A percentile compares a stretch with the other conserved stretches of the same genome.
phyloP scores from a whole-genome alignment of 768 basidiomycete species.

The Clitopilus hobsonii region DNA sequence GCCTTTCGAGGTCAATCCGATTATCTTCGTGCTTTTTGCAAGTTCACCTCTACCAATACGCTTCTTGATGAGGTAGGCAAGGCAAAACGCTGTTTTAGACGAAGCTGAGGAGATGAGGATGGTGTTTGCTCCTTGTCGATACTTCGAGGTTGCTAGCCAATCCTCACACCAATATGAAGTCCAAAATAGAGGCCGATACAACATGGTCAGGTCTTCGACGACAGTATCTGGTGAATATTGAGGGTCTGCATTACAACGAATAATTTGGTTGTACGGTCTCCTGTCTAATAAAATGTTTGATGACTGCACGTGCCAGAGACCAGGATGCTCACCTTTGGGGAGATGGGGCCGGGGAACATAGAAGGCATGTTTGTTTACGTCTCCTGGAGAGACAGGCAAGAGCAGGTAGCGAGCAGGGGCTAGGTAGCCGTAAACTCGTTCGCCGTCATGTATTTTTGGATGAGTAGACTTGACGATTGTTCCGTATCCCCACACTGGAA shows the following conservation, averaged over 20 bases:
- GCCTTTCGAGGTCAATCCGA: constrained; percentile 57
- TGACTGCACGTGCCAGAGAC: neutral
- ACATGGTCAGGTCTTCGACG: constrained; percentile 63
- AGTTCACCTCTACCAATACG: constrained; percentile 29
- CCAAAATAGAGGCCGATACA: constrained; percentile 72
- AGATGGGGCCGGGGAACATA: constrained; percentile 58
- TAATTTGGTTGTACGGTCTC: constrained; percentile 64
- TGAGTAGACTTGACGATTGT: constrained; percentile 48
- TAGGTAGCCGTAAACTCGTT: constrained; percentile 62
- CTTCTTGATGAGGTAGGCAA: constrained; percentile 55
- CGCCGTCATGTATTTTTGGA: constrained; percentile 43
- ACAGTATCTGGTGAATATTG: constrained; percentile 43
- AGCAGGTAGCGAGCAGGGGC: constrained; percentile 56
- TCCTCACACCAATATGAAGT: constrained; percentile 75
- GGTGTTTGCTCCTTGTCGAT: constrained; percentile 39
- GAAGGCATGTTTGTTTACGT: constrained; percentile 52
- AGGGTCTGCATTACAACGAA: constrained; percentile 52
- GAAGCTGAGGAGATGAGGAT: constrained; percentile 68
- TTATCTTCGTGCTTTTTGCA: constrained; percentile 26
- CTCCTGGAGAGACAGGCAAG: constrained; percentile 42
- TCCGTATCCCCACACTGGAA: constrained; percentile 74
- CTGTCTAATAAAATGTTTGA: constrained; percentile 34
- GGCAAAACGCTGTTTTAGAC: constrained; percentile 67
- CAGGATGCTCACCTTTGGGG: constrained; percentile 39
- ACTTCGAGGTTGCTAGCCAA: constrained; percentile 50